Percentiles rank a stretch among this genome's conserved stretches.
Evolutionary conservation across 441 rosid genomes (phyloP).

Genomic region (Isatis lusitanica): DNA sequence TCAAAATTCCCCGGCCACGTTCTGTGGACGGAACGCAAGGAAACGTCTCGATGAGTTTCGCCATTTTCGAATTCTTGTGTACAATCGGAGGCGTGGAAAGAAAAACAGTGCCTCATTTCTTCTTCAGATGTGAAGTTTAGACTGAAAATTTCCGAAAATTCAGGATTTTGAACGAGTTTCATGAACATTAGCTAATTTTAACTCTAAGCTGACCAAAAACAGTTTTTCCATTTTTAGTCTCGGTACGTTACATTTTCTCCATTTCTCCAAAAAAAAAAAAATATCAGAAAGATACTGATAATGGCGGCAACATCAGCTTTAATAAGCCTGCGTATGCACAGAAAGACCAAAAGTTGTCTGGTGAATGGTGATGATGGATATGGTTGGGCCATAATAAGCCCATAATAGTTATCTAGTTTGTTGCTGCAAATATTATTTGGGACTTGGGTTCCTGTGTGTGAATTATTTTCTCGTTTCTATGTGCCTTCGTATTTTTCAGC

Average conservation of each 20-base stretch:
- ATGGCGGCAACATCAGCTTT: neutral
- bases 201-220: neutral
- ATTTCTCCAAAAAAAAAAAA: neutral
- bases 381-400: neutral
- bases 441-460: too few species aligned
- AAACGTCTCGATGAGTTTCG: conserved; percentile 33
- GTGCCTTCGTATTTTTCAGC: too few species aligned
- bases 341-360: neutral
- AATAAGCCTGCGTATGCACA: too few species aligned
- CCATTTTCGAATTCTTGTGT: conserved; percentile 10
- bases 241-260: neutral
- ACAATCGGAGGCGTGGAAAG: neutral
- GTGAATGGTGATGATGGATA: neutral
- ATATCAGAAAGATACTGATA: neutral
- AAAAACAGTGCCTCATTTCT: neutral
- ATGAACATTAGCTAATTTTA: neutral
- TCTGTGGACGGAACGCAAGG: conserved; percentile 82
- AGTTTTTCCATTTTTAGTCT: neutral
- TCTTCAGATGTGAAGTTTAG: neutral
- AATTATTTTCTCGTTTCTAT: too few species aligned
- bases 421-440: too few species aligned
- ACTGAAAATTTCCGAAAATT: neutral
- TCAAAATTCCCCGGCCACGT: conserved; percentile 86
- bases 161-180: conserved; percentile 10
- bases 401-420: neutral